Conservation (phyloP, 768 basidiomycete genomes). For the Crassisporium funariophilum region DNA sequence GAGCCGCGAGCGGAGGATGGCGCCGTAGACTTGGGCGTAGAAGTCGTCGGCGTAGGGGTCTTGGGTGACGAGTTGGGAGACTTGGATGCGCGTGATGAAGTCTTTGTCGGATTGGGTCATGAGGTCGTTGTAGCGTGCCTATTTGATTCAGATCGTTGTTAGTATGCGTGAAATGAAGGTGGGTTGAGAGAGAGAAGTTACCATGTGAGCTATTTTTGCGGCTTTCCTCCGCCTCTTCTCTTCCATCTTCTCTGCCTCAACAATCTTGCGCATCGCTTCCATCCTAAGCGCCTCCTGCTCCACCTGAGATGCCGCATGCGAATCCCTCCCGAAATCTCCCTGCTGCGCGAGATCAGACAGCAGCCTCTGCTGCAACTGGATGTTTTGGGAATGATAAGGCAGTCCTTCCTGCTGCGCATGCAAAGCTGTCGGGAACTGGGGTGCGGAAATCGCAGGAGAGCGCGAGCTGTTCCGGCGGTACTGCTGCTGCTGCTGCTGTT, state of each 20-base stretch:
- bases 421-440: slow-evolving; percentile 38
- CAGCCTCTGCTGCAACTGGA: slow-evolving; percentile 74
- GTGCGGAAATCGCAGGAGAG: slow-evolving; percentile 38
- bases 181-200: slow-evolving; percentile 30
- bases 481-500: slow-evolving; percentile 48
- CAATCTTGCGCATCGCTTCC: slow-evolving; percentile 87
- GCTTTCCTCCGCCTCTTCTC: slow-evolving; percentile 80
- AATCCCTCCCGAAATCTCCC: slow-evolving; percentile 63
- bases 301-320: slow-evolving; percentile 59
- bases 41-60: slow-evolving; percentile 99
- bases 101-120: slow-evolving; percentile 99
- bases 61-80: slow-evolving; percentile 95
- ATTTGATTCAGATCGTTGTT: slow-evolving; percentile 31
- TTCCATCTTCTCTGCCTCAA: slow-evolving; percentile 89
- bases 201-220: slow-evolving; percentile 89
- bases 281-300: slow-evolving; percentile 71
- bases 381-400: slow-evolving; percentile 52
- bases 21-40: slow-evolving; percentile 95
- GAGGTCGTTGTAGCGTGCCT: slow-evolving; percentile 92
- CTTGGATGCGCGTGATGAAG: slow-evolving; percentile 98
- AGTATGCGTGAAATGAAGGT: no score
- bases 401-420: slow-evolving; percentile 58
- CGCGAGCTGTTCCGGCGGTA: slow-evolving; percentile 51
- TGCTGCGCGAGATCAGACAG: slow-evolving; percentile 77
- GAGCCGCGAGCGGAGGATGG: slow-evolving; percentile 77